Evolutionary conservation across 2,329 filamentous ascomycete species (phyloP).

Genomic region (Hymenoscyphus scutula): DNA sequence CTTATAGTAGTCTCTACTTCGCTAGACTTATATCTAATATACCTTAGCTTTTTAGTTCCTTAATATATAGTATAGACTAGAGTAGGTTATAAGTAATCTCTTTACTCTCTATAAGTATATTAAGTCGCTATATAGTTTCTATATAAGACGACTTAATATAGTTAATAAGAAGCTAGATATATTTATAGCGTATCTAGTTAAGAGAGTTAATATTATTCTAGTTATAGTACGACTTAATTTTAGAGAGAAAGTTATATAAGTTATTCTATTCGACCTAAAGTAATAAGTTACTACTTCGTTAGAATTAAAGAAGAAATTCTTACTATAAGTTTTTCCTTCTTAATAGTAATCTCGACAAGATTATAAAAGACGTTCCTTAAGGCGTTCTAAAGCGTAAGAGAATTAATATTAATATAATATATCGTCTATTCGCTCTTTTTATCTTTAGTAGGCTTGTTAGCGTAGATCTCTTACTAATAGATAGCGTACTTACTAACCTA

Average conservation of each 20-base stretch:
- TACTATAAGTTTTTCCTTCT: constrained; percentile 35
- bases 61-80: constrained; percentile 33
- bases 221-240: constrained; percentile 12
- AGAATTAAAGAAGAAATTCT: neutral
- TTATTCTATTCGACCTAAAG: constrained; percentile 20
- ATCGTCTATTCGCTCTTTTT: constrained; percentile 27
- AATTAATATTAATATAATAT: constrained; percentile 36
- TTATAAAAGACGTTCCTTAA: constrained; percentile 32
- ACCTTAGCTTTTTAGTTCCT: constrained; percentile 25
- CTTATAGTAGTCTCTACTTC: constrained; percentile 16
- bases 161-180: constrained; percentile 14
- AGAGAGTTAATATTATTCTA: neutral
- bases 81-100: constrained; percentile 40
- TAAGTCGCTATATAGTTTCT: constrained; percentile 12
- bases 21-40: constrained; percentile 20
- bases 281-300: constrained; percentile 13
- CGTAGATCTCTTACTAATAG: neutral
- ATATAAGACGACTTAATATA: constrained; percentile 22
- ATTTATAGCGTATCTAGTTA: neutral
- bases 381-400: constrained; percentile 34
- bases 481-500: constrained; percentile 13
- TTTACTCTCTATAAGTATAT: constrained; percentile 29
- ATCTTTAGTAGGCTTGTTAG: constrained; percentile 9
- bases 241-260: constrained; percentile 18
- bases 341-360: constrained; percentile 21